These are phyloP conservation scores for Fusarium nisikadoi DNA, from an alignment of 2,329 filamentous ascomycete genomes.

Conservation along the genomic window DNA sequence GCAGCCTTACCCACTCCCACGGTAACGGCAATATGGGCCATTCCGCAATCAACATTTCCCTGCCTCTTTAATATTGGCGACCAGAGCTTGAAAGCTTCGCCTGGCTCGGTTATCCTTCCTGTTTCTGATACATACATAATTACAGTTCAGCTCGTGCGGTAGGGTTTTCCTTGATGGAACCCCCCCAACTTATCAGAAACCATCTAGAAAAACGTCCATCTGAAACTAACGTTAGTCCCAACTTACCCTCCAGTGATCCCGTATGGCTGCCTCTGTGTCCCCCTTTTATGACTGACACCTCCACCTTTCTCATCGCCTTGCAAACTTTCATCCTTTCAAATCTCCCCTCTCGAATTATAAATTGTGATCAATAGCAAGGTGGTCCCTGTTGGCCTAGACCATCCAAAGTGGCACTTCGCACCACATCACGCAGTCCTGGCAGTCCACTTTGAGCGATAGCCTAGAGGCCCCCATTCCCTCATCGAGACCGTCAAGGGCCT, in stretches of 20 bases:
- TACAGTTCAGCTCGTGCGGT: background rate
- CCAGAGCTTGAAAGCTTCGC: background rate
- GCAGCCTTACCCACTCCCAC: slow-evolving; percentile 13
- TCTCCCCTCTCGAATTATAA: slow-evolving; percentile 1
- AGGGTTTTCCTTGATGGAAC: background rate
- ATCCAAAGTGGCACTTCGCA: slow-evolving; percentile 8
- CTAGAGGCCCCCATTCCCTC: background rate
- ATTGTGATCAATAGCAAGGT: slow-evolving; percentile 18
- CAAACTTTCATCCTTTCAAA: background rate
- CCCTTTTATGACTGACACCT: background rate
- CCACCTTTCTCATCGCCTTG: background rate
- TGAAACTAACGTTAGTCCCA: background rate
- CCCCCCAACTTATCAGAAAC: background rate
- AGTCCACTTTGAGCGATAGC: slow-evolving; percentile 10
- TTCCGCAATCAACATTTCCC: slow-evolving; percentile 1
- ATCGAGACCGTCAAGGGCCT: background rate
- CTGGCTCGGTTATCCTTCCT: background rate
- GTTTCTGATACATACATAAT: background rate
- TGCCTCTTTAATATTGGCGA: background rate
- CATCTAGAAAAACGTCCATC: background rate
- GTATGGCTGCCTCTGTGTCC: background rate
- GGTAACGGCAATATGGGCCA: slow-evolving; percentile 5
- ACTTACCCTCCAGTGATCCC: background rate
- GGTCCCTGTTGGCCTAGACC: slow-evolving; percentile 19
- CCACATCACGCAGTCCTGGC: background rate